Base-by-base conservation (phyloP, 2,329 filamentous ascomycete species). In the Paracamarosporium sp. region DNA sequence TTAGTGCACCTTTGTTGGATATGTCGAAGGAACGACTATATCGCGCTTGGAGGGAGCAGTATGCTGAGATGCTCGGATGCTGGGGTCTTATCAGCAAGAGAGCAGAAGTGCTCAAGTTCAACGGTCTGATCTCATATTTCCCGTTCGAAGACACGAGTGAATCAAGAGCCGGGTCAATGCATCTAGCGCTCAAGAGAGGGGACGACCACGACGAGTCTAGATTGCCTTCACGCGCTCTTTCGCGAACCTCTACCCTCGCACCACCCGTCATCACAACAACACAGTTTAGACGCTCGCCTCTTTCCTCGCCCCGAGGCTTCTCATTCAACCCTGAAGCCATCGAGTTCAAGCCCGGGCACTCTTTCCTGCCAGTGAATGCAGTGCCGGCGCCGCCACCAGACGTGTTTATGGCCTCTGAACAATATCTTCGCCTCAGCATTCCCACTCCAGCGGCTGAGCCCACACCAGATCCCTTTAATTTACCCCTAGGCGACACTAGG, bases 51-150 rank as follows among this genome's bases (percentile, higher is more conserved):
- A 81, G 85, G 40, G 74, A 78, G 50, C 78, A 81, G 43, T 89
- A 89, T 70, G 85, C 86, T 3, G 77, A 86, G 46, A 76, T 86
- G 54, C 78, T 89, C 4, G 82, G 81, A n/a, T 80, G 83, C 8
- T 88, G 86, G 86, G 81, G 81, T 12, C 63, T 89, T 11, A 76
- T 81, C 12, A 78, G 84, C 22, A 78, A 84, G 61, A 80, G 82
- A 48, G 82, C 83, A 13, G 86, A 89, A 69, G 76, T 89, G 1
- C 76, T 87, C 25, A 87, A 87, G 62, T 83, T 85, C 56, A 82
- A 83, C 48, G 79, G 79, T 0, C 65, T 80, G 5, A 70, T 75
- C 9, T 72, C 74, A 1, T 76, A 77, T 55, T 75, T 74, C 33
- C 67, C 69, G 12, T 53, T 33, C 5, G 54, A 57, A 33, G 59